Evolutionary conservation across 2,329 filamentous ascomycete genomes (phyloP).

Genomic region (Claviceps sp.): DNA sequence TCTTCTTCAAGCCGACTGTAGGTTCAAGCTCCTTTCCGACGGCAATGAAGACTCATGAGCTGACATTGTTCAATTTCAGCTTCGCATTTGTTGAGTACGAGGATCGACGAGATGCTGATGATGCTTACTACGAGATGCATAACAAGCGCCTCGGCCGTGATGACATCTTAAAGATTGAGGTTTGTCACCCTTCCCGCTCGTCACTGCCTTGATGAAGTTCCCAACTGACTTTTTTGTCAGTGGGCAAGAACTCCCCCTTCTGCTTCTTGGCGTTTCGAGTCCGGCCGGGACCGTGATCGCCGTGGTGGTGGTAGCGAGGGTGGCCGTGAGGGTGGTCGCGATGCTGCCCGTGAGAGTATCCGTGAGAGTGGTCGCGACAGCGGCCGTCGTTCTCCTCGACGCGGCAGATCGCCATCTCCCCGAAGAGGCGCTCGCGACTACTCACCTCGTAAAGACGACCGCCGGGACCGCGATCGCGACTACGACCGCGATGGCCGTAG

Average conservation of each 20-base stretch:
- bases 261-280: conserved; percentile 96
- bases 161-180: conserved; percentile 95
- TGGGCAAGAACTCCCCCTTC: conserved; percentile 98
- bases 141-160: conserved; percentile 97
- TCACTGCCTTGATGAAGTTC: not conserved
- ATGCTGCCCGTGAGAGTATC: conserved; percentile 42
- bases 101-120: conserved; percentile 92
- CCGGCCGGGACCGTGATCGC: conserved; percentile 64
- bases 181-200: conserved; percentile 28
- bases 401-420: conserved; percentile 64
- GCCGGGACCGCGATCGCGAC: conserved; percentile 66
- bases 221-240: conserved; percentile 31
- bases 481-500: conserved; percentile 64
- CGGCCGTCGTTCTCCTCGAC: conserved; percentile 45
- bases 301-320: conserved; percentile 21
- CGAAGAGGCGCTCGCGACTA: conserved; percentile 66
- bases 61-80: conserved; percentile 25
- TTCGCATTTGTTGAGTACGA: conserved; percentile 99
- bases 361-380: conserved; percentile 18
- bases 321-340: conserved; percentile 43
- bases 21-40: conserved; percentile 29
- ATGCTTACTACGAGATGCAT: conserved; percentile 99
- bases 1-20: conserved; percentile 91
- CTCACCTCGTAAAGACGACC: conserved; percentile 80
- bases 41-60: not conserved